These are phyloP conservation scores for Candida namnaoensis DNA, from an alignment of 805 yeast genomes.

Conservation along the genomic window DNA sequence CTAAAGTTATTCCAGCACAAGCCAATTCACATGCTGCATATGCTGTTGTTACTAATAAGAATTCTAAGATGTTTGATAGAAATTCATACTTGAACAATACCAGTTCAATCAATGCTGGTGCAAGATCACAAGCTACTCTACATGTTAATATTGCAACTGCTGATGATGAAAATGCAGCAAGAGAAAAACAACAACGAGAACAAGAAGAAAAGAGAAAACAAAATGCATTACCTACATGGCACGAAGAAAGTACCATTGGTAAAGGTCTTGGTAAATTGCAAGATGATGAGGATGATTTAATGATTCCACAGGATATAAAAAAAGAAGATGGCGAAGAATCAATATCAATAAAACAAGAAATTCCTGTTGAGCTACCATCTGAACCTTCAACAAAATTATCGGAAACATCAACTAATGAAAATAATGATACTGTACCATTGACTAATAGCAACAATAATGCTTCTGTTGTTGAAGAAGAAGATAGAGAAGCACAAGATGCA, in stretches of 20 bases:
- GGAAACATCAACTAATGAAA: background rate
- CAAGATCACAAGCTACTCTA: constrained; percentile 73
- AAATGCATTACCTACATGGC: constrained; percentile 97
- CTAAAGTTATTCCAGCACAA: constrained; percentile 79
- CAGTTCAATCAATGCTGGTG: constrained; percentile 41
- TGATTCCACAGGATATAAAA: constrained; percentile 4
- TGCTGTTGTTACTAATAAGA: constrained; percentile 41
- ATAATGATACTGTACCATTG: constrained; percentile 8
- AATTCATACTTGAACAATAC: constrained; percentile 27
- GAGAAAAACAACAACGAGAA: constrained; percentile 57
- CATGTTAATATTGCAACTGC: constrained; percentile 85
- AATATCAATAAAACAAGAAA: constrained; percentile 2
- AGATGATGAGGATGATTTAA: constrained; percentile 33
- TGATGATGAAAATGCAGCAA: constrained; percentile 67
- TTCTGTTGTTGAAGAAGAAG: constrained; percentile 33
- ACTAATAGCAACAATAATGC: constrained; percentile 11
- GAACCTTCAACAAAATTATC: background rate
- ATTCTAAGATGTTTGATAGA: constrained; percentile 32
- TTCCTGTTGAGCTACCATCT: constrained; percentile 1
- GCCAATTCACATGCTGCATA: constrained; percentile 63
- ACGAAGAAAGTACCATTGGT: constrained; percentile 84
- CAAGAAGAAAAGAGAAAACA: constrained; percentile 71
- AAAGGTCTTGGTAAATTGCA: constrained; percentile 46
- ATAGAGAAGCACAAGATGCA: constrained; percentile 65
- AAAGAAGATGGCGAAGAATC: constrained; percentile 1